phyloP scores from a whole-genome alignment of 1,139 yeast genomes.

The Lodderomyces jiufengensis region DNA sequence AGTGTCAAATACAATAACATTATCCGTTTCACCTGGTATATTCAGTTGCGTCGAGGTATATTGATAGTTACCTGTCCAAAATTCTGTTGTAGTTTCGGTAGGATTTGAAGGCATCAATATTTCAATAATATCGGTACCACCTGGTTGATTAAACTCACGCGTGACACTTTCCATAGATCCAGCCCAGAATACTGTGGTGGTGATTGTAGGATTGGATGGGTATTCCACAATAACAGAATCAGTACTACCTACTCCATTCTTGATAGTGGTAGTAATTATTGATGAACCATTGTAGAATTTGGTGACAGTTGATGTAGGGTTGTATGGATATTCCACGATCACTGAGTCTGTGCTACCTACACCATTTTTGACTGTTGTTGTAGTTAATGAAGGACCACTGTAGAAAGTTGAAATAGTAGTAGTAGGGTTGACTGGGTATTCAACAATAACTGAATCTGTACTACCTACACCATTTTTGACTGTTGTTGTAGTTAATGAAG shows the following conservation, averaged over 20 bases:
- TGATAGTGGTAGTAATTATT: background rate
- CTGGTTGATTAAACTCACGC: constrained; percentile 12
- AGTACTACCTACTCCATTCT: constrained; percentile 12
- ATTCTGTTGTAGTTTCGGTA: background rate
- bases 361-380: constrained; percentile 10
- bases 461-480: constrained; percentile 10
- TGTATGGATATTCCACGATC: constrained; percentile 17
- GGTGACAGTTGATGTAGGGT: constrained; percentile 14
- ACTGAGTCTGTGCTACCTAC: constrained; percentile 17
- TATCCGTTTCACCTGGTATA: constrained; percentile 4
- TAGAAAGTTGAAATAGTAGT: constrained; percentile 12
- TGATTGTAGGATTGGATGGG: constrained; percentile 16
- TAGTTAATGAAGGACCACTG: constrained; percentile 7
- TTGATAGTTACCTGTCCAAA: constrained; percentile 1
- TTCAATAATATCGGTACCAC: constrained; percentile 12
- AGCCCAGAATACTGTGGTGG: constrained; percentile 10
- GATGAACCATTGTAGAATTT: background rate
- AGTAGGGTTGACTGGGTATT: constrained; percentile 16
- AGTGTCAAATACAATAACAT: constrained; percentile 15
- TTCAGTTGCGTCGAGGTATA: constrained; percentile 9
- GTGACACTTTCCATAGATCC: constrained; percentile 16
- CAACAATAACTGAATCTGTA: constrained; percentile 18
- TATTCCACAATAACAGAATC: constrained; percentile 19
- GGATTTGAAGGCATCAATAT: constrained; percentile 12
- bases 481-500: constrained; percentile 9